phyloP scores from a whole-genome alignment of 257 asterid species.

The Vinca minor region DNA sequence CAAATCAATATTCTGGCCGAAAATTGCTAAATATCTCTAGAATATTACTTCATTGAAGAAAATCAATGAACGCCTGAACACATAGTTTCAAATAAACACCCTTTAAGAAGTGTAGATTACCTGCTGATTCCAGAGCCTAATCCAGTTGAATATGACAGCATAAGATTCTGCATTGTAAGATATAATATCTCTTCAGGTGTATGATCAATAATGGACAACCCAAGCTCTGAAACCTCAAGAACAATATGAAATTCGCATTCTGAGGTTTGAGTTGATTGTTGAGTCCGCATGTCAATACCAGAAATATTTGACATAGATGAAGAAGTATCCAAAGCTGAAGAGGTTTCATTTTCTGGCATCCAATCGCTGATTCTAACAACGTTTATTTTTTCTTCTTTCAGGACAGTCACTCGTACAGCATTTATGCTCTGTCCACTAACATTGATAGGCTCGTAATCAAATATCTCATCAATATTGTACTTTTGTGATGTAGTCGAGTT shows the following conservation, averaged over 20 bases:
- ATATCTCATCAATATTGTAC: constrained; percentile 80
- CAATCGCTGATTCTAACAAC: constrained; percentile 85
- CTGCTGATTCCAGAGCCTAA: constrained; percentile 88
- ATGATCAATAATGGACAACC: constrained; percentile 88
- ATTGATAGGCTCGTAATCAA: constrained; percentile 72
- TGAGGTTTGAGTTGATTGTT: constrained; percentile 38
- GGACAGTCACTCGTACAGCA: constrained; percentile 55
- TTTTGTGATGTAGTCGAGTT: constrained; percentile 52
- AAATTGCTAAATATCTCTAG: constrained; percentile 2
- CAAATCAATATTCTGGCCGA: not conserved
- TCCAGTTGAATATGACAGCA: constrained; percentile 88
- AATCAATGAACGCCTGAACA: constrained; percentile 11
- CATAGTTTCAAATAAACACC: not conserved
- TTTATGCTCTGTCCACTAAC: constrained; percentile 53
- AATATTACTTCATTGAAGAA: not conserved
- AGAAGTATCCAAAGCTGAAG: constrained; percentile 32
- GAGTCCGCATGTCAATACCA: constrained; percentile 39
- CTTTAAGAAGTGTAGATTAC: constrained; percentile 35
- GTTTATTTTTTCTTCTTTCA: constrained; percentile 83
- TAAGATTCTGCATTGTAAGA: constrained; percentile 67
- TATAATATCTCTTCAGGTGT: constrained; percentile 97
- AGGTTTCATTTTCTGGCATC: constrained; percentile 59
- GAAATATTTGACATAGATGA: constrained; percentile 39
- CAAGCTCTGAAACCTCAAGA: constrained; percentile 91
- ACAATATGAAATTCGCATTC: constrained; percentile 78